Evolutionary conservation across 345 rosid genomes (phyloP).

Genomic region (Bruguiera gymnorhiza): DNA sequence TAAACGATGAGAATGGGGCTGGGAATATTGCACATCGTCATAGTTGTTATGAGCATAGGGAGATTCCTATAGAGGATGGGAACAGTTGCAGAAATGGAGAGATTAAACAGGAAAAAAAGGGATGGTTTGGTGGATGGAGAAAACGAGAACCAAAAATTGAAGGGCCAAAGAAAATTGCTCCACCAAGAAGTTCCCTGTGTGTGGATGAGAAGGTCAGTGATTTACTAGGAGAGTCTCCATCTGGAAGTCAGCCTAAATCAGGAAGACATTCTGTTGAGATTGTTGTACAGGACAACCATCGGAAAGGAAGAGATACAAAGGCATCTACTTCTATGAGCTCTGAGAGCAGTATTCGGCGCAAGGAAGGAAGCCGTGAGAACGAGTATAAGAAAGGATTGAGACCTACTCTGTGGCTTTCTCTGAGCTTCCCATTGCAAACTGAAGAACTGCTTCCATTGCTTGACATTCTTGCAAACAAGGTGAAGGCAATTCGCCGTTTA

Average conservation of each 20-base stretch:
- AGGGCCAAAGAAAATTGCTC: constrained; percentile 52
- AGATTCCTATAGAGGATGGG: constrained; percentile 61
- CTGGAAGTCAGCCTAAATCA: constrained; percentile 57
- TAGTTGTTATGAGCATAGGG: constrained; percentile 76
- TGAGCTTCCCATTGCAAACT: constrained; percentile 77
- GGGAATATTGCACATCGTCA: constrained; percentile 53
- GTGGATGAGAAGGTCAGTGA: constrained; percentile 84
- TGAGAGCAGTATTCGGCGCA: constrained; percentile 46
- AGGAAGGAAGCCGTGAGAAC: constrained; percentile 65
- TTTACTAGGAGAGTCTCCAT: constrained; percentile 64
- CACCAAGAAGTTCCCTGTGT: constrained; percentile 80
- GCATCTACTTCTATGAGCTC: constrained; percentile 44
- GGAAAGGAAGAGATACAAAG: constrained; percentile 58
- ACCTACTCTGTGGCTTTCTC: constrained; percentile 93
- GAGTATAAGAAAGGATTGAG: constrained; percentile 92
- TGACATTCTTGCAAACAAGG: constrained; percentile 96
- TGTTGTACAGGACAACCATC: constrained; percentile 51
- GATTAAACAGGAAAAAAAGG: constrained; percentile 73
- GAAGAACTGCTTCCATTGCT: constrained; percentile 96
- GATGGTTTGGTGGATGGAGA: constrained; percentile 98
- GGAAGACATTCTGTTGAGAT: constrained; percentile 85
- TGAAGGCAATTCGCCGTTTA: constrained; percentile 92
- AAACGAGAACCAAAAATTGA: constrained; percentile 65
- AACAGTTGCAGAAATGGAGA: constrained; percentile 49
- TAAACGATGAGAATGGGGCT: constrained; percentile 47